Percentiles rank a stretch among this genome's conserved stretches.
These are phyloP conservation scores for Alternaria brassicae DNA, from an alignment of 2,329 filamentous ascomycete genomes.

Conservation along the genomic window DNA sequence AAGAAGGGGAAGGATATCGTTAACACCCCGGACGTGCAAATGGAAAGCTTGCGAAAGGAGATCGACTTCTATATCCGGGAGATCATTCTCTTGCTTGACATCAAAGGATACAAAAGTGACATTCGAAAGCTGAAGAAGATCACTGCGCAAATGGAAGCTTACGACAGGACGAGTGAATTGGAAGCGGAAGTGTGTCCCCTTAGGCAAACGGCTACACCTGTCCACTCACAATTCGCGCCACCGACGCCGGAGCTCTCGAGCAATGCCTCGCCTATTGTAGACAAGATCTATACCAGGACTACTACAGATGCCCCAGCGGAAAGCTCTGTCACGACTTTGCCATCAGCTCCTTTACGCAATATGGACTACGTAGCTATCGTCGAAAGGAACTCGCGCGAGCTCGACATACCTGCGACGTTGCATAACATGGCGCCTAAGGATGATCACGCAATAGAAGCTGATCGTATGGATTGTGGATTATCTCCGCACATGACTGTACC, in stretches of 20 bases:
- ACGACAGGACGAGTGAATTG: conserved; percentile 32
- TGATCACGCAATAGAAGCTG: conserved; percentile 21
- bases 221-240: conserved; percentile 25
- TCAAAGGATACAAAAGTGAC: conserved; percentile 55
- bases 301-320: conserved; percentile 3
- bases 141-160: conserved; percentile 32
- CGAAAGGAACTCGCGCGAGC: conserved; percentile 12
- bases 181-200: conserved; percentile 41
- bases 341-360: conserved; percentile 5
- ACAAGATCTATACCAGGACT: conserved; percentile 18
- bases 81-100: conserved; percentile 58
- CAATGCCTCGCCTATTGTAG: conserved; percentile 27
- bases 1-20: background rate
- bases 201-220: conserved; percentile 34
- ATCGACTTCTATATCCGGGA: conserved; percentile 56
- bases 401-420: conserved; percentile 23
- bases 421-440: conserved; percentile 23
- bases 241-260: conserved; percentile 28
- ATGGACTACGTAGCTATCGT: conserved; percentile 15
- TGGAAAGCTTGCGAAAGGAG: conserved; percentile 48
- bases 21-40: conserved; percentile 21
- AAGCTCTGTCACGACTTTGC: conserved; percentile 24
- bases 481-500: conserved; percentile 30
- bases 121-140: conserved; percentile 46
- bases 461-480: conserved; percentile 30